Evolutionary conservation across 2,329 filamentous ascomycete genomes (phyloP).

Genomic region (Pestalotiopsis sp.): DNA sequence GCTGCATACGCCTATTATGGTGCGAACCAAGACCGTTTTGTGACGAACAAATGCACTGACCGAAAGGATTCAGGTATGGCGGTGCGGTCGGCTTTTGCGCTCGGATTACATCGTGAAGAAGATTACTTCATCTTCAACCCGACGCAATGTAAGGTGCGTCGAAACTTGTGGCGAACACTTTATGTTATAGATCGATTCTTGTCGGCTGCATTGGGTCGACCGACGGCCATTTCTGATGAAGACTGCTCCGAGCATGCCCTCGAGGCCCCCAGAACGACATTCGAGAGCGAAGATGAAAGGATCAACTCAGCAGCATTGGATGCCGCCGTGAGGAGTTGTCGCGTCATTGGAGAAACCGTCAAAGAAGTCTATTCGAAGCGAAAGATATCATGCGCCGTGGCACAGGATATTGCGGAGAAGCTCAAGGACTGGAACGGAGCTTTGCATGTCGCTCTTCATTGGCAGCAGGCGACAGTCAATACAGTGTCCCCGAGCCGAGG

Average conservation of each 20-base stretch:
- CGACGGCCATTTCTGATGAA: conserved; percentile 62
- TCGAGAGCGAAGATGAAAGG: conserved; percentile 17
- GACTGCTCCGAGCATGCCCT: conserved; percentile 59
- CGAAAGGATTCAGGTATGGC: conserved; percentile 55
- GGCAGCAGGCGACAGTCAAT: conserved; percentile 47
- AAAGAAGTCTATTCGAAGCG: conserved; percentile 62
- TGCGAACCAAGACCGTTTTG: conserved; percentile 24
- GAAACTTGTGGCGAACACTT: conserved; percentile 65
- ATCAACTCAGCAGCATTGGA: conserved; percentile 45
- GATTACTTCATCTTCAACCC: conserved; percentile 55
- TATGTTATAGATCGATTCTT: conserved; percentile 68
- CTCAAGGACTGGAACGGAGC: conserved; percentile 55
- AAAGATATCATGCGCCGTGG: conserved; percentile 59
- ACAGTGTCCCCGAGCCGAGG: conserved; percentile 47
- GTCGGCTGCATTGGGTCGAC: conserved; percentile 63
- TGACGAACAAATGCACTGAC: neutral
- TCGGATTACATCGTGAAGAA: conserved; percentile 65
- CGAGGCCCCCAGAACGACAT: conserved; percentile 16
- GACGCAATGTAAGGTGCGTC: conserved; percentile 49
- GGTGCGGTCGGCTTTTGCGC: conserved; percentile 61
- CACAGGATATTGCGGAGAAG: conserved; percentile 58
- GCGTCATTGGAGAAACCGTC: conserved; percentile 60
- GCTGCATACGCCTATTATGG: conserved; percentile 65
- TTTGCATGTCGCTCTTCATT: conserved; percentile 51
- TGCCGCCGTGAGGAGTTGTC: conserved; percentile 59